phyloP scores from a whole-genome alignment of 208 protist genomes.

The Plasmodiophora brassicae region DNA sequence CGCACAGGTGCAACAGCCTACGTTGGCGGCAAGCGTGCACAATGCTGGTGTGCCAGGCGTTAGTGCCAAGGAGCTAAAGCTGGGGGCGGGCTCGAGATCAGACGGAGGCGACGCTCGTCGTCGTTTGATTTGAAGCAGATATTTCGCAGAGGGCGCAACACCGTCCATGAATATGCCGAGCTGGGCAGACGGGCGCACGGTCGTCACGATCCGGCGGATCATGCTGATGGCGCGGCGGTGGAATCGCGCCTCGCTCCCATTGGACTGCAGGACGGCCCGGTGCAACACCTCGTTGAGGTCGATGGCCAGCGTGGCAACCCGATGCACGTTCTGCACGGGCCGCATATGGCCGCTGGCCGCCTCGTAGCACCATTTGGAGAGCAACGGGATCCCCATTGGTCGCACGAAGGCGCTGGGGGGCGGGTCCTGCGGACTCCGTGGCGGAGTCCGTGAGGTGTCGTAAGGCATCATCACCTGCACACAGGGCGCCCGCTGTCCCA shows the following conservation, averaged over 20 bases:
- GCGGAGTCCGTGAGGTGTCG: too few relatives aligned
- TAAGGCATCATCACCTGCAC: too few relatives aligned
- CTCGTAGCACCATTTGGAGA: too few relatives aligned
- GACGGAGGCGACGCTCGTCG: background rate
- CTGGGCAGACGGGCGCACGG: background rate
- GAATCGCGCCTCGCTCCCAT: background rate
- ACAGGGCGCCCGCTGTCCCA: too few relatives aligned
- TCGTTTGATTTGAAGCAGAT: background rate
- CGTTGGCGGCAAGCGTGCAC: background rate
- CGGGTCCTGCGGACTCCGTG: too few relatives aligned
- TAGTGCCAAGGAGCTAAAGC: background rate
- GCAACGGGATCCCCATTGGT: too few relatives aligned
- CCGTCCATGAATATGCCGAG: constrained; percentile 21
- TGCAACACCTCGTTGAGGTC: constrained; percentile 2
- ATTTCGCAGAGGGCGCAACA: background rate
- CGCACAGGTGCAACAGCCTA: too few relatives aligned
- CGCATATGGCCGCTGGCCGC: too few relatives aligned
- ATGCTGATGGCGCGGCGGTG: background rate
- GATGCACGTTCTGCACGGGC: too few relatives aligned
- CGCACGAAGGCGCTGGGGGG: too few relatives aligned
- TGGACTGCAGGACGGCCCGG: background rate
- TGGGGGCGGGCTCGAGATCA: background rate
- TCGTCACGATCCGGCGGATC: background rate
- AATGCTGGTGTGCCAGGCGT: background rate
- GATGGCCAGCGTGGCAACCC: background rate